These are phyloP conservation scores for Chlamydomonas applanata DNA, from an alignment of 139 green algal species.

Conservation along the genomic window DNA sequence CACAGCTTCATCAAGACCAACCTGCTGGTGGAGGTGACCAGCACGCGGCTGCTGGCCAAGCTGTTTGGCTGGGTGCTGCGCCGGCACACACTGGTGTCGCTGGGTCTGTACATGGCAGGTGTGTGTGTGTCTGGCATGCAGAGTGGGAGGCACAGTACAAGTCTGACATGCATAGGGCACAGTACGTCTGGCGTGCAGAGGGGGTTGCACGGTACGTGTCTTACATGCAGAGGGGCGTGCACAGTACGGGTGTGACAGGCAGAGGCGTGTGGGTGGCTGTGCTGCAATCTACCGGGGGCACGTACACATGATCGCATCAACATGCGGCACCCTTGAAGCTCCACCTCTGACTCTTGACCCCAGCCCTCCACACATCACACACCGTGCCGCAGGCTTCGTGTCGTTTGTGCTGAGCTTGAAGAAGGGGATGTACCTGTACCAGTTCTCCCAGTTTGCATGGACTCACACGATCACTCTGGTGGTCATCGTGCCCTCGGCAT, in stretches of 20 bases:
- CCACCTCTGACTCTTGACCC: no score
- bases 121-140: not conserved
- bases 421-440: constrained; percentile 86
- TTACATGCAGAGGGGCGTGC: no score
- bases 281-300: no score
- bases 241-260: no score
- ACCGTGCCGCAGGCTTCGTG: constrained; percentile 67
- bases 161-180: no score
- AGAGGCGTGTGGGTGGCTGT: no score
- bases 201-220: no score
- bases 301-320: no score
- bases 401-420: constrained; percentile 92
- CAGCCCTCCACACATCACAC: no score
- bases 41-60: constrained; percentile 10
- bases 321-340: no score
- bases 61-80: constrained; percentile 61
- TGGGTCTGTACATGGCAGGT: constrained; percentile 79
- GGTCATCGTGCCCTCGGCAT: constrained; percentile 84
- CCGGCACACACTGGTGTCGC: constrained; percentile 79
- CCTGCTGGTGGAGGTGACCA: constrained; percentile 71
- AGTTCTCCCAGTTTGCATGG: constrained; percentile 98
- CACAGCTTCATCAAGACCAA: constrained; percentile 86
- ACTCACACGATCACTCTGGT: constrained; percentile 98
- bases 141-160: no score
- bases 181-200: no score